Base-by-base conservation (phyloP, 257 asterid genomes). In the Salvia miltiorrhiza region DNA sequence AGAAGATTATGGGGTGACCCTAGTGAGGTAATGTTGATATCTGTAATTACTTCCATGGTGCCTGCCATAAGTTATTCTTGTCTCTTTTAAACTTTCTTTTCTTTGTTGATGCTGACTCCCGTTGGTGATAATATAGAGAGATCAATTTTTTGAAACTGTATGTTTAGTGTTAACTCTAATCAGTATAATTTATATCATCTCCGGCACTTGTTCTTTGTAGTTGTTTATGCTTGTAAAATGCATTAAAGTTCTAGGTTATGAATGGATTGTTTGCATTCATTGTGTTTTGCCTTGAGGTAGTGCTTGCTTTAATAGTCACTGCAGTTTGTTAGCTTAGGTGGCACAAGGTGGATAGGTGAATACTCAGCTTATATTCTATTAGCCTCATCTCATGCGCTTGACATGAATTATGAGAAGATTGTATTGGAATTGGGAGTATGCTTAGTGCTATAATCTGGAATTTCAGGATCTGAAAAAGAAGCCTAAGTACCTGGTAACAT, bases 1-100 rank as follows among this genome's bases (percentile, higher is more conserved):
- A 88, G 99, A 73, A 86, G 98, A 78, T 88, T 95, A 79, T 95
- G 99, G 99, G 99, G 99, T 79, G 98, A 95, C 74, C 99, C 99
- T 67, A 84, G 88, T 60, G 96, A 88, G 95, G 99, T 92, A 79
- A 65, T 77, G 62, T 44, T 70, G 68, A 40, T 58, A 26, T 48
- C 57, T 43, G 44, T 59, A 40, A 56, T 45, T 39, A 69, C 74
- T 55, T 23, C 3, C 12, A 41, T 63, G 49, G 30, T n/a, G 19
- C 30, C 44, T 20, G 19, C 37, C 14, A 58, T 40, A 5, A 52
- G 44, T 73, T 24, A 12, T 4, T 33, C 65, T 4, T 39, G 47
- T 67, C 14, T 55, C 26, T 45, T 14, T 10, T 32, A 20, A 28
- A 10, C 16, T 56, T 52, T 10, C 58, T 55, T 57, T 48, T 68